Conservation (phyloP, 179 eudicot genomes). For the Silene vulgaris region DNA sequence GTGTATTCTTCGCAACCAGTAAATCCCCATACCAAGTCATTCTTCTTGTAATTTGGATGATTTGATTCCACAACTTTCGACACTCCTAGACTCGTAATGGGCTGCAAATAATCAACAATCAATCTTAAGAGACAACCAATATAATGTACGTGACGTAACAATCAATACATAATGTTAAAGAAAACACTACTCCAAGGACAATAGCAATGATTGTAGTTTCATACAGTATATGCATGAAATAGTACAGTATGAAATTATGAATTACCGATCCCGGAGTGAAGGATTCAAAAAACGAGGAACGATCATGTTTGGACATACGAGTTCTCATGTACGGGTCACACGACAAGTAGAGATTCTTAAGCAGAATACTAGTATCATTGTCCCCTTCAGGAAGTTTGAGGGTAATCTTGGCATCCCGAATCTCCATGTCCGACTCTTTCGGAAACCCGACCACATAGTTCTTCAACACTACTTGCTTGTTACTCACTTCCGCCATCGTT, state of each 20-base stretch:
- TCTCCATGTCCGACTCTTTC: constrained; percentile 37
- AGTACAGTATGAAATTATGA: no score
- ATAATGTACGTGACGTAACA: no score
- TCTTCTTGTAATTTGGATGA: constrained; percentile 40
- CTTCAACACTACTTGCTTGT: constrained; percentile 38
- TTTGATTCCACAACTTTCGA: neutral
- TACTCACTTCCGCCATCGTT: constrained; percentile 27
- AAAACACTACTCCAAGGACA: no score
- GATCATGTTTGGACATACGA: constrained; percentile 3
- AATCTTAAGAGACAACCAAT: no score
- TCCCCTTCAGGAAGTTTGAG: constrained; percentile 31
- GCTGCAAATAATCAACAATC: no score
- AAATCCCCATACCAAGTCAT: constrained; percentile 51
- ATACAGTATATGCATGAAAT: constrained; percentile 6
- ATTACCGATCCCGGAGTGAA: no score
- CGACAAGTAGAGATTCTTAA: constrained; percentile 69
- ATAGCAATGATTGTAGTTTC: constrained; percentile 29
- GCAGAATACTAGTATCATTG: constrained; percentile 29
- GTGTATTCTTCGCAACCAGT: constrained; percentile 41
- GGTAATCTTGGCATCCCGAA: constrained; percentile 21
- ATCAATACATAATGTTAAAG: no score
- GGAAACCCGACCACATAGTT: constrained; percentile 35
- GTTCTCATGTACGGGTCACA: constrained; percentile 70
- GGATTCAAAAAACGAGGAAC: no score
- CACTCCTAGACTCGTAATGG: no score